These are phyloP conservation scores for Stenogyne calaminthoides DNA, from an alignment of 305 asterid species.

Conservation along the genomic window DNA sequence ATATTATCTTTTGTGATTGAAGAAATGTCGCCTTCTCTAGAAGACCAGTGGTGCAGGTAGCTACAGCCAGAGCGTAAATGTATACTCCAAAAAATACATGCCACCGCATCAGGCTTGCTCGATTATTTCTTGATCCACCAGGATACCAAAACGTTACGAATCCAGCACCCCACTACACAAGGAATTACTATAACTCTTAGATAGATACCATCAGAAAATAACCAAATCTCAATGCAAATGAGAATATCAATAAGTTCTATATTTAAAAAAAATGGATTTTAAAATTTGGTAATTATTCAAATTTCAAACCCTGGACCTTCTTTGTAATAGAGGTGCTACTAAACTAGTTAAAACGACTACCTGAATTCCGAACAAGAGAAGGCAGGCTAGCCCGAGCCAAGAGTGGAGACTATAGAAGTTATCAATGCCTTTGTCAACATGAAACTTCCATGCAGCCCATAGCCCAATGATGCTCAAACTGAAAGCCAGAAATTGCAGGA, in stretches of 20 bases:
- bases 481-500: slow-evolving; percentile 67
- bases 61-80: slow-evolving; percentile 73
- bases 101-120: slow-evolving; percentile 68
- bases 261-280: no score
- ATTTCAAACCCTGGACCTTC: not conserved
- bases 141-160: slow-evolving; percentile 83
- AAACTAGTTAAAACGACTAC: slow-evolving; percentile 27
- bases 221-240: not conserved
- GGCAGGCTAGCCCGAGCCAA: slow-evolving; percentile 81
- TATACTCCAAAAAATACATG: slow-evolving; percentile 70
- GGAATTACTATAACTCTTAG: not conserved
- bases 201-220: slow-evolving; percentile 1
- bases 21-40: slow-evolving; percentile 89
- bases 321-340: not conserved
- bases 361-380: slow-evolving; percentile 74
- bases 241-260: not conserved
- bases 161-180: slow-evolving; percentile 67
- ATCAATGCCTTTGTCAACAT: slow-evolving; percentile 70
- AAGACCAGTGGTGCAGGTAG: slow-evolving; percentile 77
- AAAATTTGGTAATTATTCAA: not conserved
- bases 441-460: slow-evolving; percentile 93
- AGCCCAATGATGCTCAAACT: slow-evolving; percentile 56
- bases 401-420: slow-evolving; percentile 92
- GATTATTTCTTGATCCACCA: slow-evolving; percentile 71
- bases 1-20: slow-evolving; percentile 60